A percentile compares a stretch with the other conserved stretches of the same genome.
Conservation (phyloP, 1,139 yeast species). For the Fermentozyma sake region DNA sequence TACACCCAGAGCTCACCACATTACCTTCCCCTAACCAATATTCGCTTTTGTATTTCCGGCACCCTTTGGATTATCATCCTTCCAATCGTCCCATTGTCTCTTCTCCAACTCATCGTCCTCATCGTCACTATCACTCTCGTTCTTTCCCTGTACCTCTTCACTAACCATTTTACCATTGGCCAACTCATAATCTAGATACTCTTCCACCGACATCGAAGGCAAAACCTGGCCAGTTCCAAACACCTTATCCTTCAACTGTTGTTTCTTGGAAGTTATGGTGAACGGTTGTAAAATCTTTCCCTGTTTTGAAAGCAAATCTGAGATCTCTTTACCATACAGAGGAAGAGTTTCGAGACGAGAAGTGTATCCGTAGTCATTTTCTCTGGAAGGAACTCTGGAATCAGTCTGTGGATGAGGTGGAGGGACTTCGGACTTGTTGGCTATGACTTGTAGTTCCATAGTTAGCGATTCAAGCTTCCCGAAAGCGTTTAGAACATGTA, state of each 20-base stretch:
- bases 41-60: slow-evolving; percentile 82
- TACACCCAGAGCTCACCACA: too few relatives aligned
- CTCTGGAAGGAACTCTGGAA: slow-evolving; percentile 4
- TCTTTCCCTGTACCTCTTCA: slow-evolving; percentile 35
- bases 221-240: slow-evolving; percentile 89
- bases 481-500: slow-evolving; percentile 51
- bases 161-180: slow-evolving; percentile 75
- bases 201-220: slow-evolving; percentile 95
- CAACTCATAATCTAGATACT: slow-evolving; percentile 79
- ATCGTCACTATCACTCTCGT: slow-evolving; percentile 27
- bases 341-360: slow-evolving; percentile 48
- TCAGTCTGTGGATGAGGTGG: slow-evolving; percentile 1
- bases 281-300: slow-evolving; percentile 86
- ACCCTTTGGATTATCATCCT: slow-evolving; percentile 81
- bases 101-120: slow-evolving; percentile 51
- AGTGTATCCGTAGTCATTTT: slow-evolving; percentile 42
- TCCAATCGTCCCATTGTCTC: slow-evolving; percentile 90
- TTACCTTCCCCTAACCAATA: slow-evolving; percentile 50
- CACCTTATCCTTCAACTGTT: slow-evolving; percentile 58
- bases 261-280: slow-evolving; percentile 61
- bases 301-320: slow-evolving; percentile 50
- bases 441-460: slow-evolving; percentile 55
- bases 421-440: slow-evolving; percentile 26
- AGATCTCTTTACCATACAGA: slow-evolving; percentile 12
- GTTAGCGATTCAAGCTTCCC: slow-evolving; percentile 47